Evolutionary conservation across 176 grass and related monocot genomes (phyloP), one percentile per base, ranked within the genome.

Genomic region (Juncus effusus): DNA sequence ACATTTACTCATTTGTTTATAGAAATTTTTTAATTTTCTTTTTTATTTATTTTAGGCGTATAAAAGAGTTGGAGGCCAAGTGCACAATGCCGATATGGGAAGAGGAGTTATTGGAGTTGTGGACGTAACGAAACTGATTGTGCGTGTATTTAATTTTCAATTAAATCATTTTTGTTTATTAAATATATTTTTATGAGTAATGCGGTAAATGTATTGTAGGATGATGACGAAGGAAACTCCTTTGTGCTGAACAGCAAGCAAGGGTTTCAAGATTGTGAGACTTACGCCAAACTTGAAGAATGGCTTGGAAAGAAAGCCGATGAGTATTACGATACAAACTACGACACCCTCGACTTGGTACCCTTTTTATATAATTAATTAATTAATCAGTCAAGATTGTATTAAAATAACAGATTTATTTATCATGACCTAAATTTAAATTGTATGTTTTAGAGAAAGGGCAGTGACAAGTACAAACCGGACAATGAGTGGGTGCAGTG

Each of bases 401-500:
- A 45, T 14, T 72, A 28, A 38, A 42, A 78, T 35, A 28, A 40
- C 14, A 28, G 19, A 28, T 28, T 59, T 58, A 9, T 61, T 78
- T 14, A 42, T 13, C 52, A 60, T 57, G 54, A 38, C 55, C 64
- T 82, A 3, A 63, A 42, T 13, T 52, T 16, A 61, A 69, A 16
- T 55, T 63, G 60, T 28, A 52, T 87, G 12, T 62, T 72, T 12
- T 72, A 95, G 86, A 86, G 67, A 67, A 84, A 82, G 75, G 72
- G 54, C 60, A 60, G 16, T 9, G 80, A 74, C 16, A 4, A 40
- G 54, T 72, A 82, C 75, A 75, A 84, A 49, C 42, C 90, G 77
- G 90, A 95, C 84, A 63, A 79, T 64, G 65, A 95, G 8, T 90
- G 90, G 90, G 90, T 95, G 80, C 90, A 95, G 64, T 95, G 90